Evolutionary conservation across 176 grass and related monocot species (phyloP).

Genomic region (Olyra latifolia): DNA sequence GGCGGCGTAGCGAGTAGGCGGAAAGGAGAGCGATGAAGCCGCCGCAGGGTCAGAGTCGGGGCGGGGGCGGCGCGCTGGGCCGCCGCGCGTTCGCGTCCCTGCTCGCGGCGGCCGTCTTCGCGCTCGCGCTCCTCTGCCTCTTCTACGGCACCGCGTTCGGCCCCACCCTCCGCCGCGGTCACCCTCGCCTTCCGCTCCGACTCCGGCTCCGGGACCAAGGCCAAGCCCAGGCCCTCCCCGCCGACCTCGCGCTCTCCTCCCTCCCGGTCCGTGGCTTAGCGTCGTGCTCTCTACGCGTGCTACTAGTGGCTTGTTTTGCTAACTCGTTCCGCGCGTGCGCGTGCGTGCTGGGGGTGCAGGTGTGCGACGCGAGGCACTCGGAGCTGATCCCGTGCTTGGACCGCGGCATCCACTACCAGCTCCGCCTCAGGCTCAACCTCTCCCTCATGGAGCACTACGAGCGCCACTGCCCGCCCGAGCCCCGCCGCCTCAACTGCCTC

Average conservation of each 20-base stretch:
- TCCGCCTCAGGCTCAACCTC: slow-evolving; percentile 65
- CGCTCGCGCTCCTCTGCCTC: slow-evolving; percentile 82
- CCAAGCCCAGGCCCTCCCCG: background rate
- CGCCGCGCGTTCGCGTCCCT: slow-evolving; percentile 54
- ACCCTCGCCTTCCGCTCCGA: background rate
- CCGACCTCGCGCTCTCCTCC: slow-evolving; percentile 45
- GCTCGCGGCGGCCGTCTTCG: slow-evolving; percentile 42
- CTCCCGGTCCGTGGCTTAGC: slow-evolving; percentile 51
- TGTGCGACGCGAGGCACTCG: slow-evolving; percentile 59
- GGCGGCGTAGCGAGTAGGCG: background rate
- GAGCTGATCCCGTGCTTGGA: slow-evolving; percentile 85
- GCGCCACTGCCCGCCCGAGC: slow-evolving; percentile 63
- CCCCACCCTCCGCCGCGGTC: slow-evolving; percentile 40
- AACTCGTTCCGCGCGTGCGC: background rate
- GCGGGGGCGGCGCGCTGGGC: slow-evolving; percentile 7
- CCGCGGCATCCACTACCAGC: slow-evolving; percentile 59
- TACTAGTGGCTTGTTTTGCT: background rate
- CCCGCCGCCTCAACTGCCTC: slow-evolving; percentile 72
- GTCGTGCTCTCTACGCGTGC: background rate
- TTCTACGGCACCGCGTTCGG: slow-evolving; percentile 71
- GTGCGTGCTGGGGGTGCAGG: slow-evolving; percentile 33
- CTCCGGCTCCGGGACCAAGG: background rate
- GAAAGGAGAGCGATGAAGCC: slow-evolving; percentile 33
- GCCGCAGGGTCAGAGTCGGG: background rate
- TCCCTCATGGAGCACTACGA: slow-evolving; percentile 88